These are phyloP conservation scores for Ormosia semicastrata DNA, from an alignment of 306 rosid species.

Conservation along the genomic window DNA sequence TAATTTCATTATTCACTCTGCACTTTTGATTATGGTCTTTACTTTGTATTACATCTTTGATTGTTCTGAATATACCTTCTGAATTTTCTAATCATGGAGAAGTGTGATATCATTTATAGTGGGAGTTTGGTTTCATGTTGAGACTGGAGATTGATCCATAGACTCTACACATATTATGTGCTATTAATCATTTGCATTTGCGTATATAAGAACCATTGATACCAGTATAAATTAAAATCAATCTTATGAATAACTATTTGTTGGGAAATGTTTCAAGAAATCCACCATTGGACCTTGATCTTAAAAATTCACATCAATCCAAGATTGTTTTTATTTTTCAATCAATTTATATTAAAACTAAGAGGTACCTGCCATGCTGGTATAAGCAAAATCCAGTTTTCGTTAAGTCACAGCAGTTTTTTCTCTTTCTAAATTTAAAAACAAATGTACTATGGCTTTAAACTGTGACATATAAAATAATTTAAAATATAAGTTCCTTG, in stretches of 20 bases:
- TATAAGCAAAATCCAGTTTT: neutral
- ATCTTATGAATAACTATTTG: neutral
- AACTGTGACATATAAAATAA: too few relatives aligned
- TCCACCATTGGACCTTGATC: neutral
- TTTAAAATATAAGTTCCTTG: too few relatives aligned
- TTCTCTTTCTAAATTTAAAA: neutral
- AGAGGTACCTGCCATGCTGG: neutral
- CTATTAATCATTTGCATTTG: neutral
- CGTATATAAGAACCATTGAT: neutral
- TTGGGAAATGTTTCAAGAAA: neutral
- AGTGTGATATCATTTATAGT: neutral
- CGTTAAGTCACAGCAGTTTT: neutral
- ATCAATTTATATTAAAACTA: neutral
- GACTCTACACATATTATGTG: neutral
- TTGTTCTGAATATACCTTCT: neutral
- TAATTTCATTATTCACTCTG: neutral
- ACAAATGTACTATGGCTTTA: too few relatives aligned
- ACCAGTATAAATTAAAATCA: neutral
- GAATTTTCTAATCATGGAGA: neutral
- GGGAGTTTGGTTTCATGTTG: neutral
- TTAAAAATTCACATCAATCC: neutral
- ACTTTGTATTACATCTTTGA: neutral
- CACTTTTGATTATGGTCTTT: neutral
- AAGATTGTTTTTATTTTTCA: neutral
- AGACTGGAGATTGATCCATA: neutral